Evolutionary conservation across 768 basidiomycete species (phyloP).

Genomic region (Boletus bicolor): DNA sequence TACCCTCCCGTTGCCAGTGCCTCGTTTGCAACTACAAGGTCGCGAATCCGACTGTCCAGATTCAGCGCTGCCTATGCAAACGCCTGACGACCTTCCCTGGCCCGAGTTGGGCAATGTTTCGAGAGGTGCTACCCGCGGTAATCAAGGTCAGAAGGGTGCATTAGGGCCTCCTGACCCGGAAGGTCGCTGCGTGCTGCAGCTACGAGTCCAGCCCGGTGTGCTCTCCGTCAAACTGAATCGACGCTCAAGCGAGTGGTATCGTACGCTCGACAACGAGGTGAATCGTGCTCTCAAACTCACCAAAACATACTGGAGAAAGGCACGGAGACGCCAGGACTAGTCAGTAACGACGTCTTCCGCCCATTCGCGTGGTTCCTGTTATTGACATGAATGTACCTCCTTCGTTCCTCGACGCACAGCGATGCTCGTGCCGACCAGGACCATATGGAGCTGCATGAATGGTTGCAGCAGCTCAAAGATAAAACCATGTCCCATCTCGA

Average conservation of each 20-base stretch:
- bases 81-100: slow-evolving; percentile 77
- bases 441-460: slow-evolving; percentile 86
- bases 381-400: slow-evolving; percentile 6
- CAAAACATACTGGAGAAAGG: slow-evolving; percentile 84
- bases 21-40: slow-evolving; percentile 3
- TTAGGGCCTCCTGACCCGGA: slow-evolving; percentile 68
- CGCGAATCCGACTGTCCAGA: slow-evolving; percentile 5
- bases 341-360: slow-evolving; percentile 14
- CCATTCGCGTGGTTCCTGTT: background rate
- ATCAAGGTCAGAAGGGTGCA: slow-evolving; percentile 83
- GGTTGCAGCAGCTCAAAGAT: slow-evolving; percentile 84
- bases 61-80: slow-evolving; percentile 33
- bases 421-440: slow-evolving; percentile 83
- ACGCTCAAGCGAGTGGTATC: slow-evolving; percentile 81
- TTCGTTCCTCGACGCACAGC: slow-evolving; percentile 12
- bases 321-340: slow-evolving; percentile 76
- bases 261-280: slow-evolving; percentile 72
- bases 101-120: slow-evolving; percentile 84
- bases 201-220: slow-evolving; percentile 80
- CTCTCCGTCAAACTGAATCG: slow-evolving; percentile 72
- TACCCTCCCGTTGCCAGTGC: slow-evolving; percentile 10
- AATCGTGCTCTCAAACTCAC: slow-evolving; percentile 79
- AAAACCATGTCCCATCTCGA: slow-evolving; percentile 88
- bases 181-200: slow-evolving; percentile 73
- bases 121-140: slow-evolving; percentile 77